Base-by-base conservation (phyloP, 2,329 filamentous ascomycete species). In the Fusarium coicis region DNA sequence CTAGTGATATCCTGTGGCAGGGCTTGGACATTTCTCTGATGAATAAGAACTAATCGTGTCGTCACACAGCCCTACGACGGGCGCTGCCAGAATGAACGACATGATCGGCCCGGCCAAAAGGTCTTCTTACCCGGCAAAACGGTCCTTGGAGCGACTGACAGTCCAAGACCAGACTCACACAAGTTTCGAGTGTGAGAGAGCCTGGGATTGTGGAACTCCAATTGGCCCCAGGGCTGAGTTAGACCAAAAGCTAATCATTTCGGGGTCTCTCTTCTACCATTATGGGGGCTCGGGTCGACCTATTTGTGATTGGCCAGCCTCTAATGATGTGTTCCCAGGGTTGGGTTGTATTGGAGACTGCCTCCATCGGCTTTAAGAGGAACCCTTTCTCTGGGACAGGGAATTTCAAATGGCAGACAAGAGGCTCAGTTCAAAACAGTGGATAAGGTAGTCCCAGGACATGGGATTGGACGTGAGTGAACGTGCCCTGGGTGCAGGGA, bases 11-110 rank as follows among this genome's bases (percentile, higher is more conserved):
- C 54, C 28, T 40, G 47, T 66, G 37, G 70, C 59, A 66, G 47
- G 70, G 59, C 55, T 61, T 57, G 37, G 39, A 39, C 42, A 61
- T 63, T 34, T 21, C 18, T 52, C 39, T 61, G 34, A 23, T 19
- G 30, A 53, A 37, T 57, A n/a, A 39, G 34, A 28, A 54, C 50
- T 40, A 55, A 52, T 66, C 28, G 47, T 76, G 69, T 78, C 74
- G 75, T 76, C 76, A 78, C 76, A 79, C 77, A 79, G 77, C 77
- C 77, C 77, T 79, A 79, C 74, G 75, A 76, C 72, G 34, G 64
- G 66, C 66, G 74, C 47, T 63, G 63, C 65, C 60, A 66, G 63
- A 66, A 71, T 57, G 46, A 77, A 68, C 53, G 50, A 54, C 60
- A 28, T 74, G 68, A 71, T 75, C 74, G 72, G 71, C 66, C 73